Base-by-base conservation (phyloP, 31 red algal species). In the Bonnemaisonia californica region DNA sequence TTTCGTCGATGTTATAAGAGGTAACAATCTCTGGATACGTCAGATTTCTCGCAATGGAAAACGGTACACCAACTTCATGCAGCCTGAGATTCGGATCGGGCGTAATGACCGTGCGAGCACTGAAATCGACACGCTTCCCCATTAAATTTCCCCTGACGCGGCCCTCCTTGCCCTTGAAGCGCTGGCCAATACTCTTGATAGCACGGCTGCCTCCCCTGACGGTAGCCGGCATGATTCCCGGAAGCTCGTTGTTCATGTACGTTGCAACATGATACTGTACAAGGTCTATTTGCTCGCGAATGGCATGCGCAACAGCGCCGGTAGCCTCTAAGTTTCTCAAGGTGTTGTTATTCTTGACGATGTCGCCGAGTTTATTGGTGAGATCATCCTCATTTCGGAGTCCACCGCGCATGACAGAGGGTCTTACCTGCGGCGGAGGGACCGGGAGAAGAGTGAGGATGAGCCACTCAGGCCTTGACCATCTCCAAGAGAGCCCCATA, bases 51-150 rank as follows among this genome's bases (percentile, higher is more conserved):
- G 97, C 97, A 71, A 99, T 95, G 0, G 88, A 84, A 31, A 32
- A 67, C 11, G 97, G 97, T 2, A 99, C 97, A 36, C 97, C 97
- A 37, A 99, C 97, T 74, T 99, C 90, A 48, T 99, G 86, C 31
- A 99, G 70, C 58, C 51, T 79, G 36, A 99, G 76, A 61, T 95
- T 92, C 2, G 97, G 97, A 71, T 99, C 97, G 18, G 97, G 88
- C 28, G 97, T 96, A 55, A 99, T 99, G 7, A 99, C 97, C 2
- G 97, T 99, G 42, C 97, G 81, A 36, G 97, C 97, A 38, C 90
- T 94, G 84, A 96, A 99, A 66, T 99, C 89, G 37, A 99, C 97
- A 71, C 97, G 92, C 76, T 99, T 99, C 30, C 97, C 97, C 93
- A 95, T 99, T 47, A 99, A 48, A 73, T 99, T 99, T 41, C 93